Conservation (phyloP, 345 rosid genomes). For the Heritiera littoralis region DNA sequence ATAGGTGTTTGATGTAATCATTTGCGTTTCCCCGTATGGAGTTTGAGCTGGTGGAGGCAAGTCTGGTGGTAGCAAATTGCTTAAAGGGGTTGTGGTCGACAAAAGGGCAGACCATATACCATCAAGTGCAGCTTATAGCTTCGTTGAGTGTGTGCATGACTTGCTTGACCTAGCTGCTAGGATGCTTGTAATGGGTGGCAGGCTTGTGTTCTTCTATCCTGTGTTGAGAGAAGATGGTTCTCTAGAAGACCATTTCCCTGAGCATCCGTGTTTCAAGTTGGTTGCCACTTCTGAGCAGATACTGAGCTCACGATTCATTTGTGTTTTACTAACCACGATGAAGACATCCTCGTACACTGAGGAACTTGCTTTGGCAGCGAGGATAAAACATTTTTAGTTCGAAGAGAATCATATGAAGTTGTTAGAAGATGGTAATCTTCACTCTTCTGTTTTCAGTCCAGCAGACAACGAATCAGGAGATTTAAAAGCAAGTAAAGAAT, state of each 20-base stretch:
- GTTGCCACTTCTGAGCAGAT: slow-evolving; percentile 68
- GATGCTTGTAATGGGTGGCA: slow-evolving; percentile 86
- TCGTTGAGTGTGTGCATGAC: slow-evolving; percentile 81
- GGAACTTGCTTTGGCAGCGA: slow-evolving; percentile 60
- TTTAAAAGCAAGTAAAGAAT: no score
- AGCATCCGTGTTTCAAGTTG: slow-evolving; percentile 73
- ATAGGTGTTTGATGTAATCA: no score
- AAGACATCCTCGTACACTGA: no score
- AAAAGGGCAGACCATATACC: slow-evolving; percentile 91
- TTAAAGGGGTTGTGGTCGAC: slow-evolving; percentile 71
- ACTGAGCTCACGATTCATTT: no score
- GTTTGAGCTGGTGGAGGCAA: no score
- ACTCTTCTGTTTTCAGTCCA: slow-evolving; percentile 72
- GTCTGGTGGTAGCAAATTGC: slow-evolving; percentile 35
- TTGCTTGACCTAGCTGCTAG: slow-evolving; percentile 82
- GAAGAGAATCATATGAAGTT: slow-evolving; percentile 86
- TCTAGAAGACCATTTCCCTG: slow-evolving; percentile 67
- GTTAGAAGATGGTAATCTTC: slow-evolving; percentile 87
- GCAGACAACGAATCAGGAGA: slow-evolving; percentile 36
- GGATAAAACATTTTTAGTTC: slow-evolving; percentile 71
- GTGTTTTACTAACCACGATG: no score
- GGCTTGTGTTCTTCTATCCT: slow-evolving; percentile 44
- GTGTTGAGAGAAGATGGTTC: slow-evolving; percentile 33
- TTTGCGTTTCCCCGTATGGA: no score
- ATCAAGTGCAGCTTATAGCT: slow-evolving; percentile 82